Base-by-base conservation (phyloP, 495 filamentous ascomycete genomes). In the Staphylotrichum longicolle region DNA sequence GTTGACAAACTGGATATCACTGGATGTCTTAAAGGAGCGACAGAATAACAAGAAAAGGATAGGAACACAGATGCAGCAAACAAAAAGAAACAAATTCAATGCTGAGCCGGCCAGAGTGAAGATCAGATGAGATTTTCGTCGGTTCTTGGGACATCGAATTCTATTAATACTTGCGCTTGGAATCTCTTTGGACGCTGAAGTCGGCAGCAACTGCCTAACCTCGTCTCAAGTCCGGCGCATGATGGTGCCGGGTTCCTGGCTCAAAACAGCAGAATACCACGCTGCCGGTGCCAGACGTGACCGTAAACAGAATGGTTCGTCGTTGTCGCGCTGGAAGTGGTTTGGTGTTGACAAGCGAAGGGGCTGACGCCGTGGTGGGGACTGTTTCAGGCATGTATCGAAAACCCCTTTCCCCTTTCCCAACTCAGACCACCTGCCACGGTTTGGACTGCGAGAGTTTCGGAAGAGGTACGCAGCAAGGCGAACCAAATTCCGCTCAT, bases 71-170 rank as follows among this genome's bases (percentile, higher is more conserved):
- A 7, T 8, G 27, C 39, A 27, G n/a, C n/a, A 41, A 47, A 47
- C 14, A 40, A 41, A 30, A 54, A 52, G 34, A 12, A 53, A 58
- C 10, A 42, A 35, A 59, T 1, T 40, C 2, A 37, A 48, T 32
- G 34, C 45, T 62, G 53, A 54, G 34, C 60, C 52, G 44, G 60
- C 55, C 51, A 58, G 41, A 54, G 39, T 63, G 56, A 47, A 54
- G 56, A 63, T 45, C 37, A 39, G 37, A 39, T 20, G 45, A 3
- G 37, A 42, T 41, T 35, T 34, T 11, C 15, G 32, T 8, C 9
- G 11, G 48, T 3, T 3, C 32, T 12, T 5, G 11, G 48, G 6
- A 8, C 27, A 48, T 10, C 46, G 11, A 10, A n/a, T 11, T 32
- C 3, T 50, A n/a, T 50, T 50, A 50, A 50, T 33, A 35, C 37